phyloP scores from a whole-genome alignment of 164 flowering plant species.

The Magnolia officinalis region DNA sequence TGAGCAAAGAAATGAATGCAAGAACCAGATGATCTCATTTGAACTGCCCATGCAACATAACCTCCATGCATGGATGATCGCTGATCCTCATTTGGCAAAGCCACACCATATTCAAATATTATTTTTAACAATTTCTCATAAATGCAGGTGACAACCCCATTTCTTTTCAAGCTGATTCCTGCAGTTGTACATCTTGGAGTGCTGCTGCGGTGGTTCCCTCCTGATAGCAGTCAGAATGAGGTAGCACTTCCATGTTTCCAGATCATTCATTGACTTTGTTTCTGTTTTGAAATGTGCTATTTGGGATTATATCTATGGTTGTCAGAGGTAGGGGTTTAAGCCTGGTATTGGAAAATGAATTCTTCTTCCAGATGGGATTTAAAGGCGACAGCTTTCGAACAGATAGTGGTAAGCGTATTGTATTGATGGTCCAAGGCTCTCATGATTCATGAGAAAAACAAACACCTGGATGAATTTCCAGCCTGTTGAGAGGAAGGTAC shows the following conservation, averaged over 20 bases:
- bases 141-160: slow-evolving; percentile 83
- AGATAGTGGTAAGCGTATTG: slow-evolving; percentile 77
- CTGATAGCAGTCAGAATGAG: slow-evolving; percentile 55
- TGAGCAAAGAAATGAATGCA: too few relatives aligned
- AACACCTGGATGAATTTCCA: slow-evolving; percentile 33
- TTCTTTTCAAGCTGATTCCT: slow-evolving; percentile 90
- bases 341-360: slow-evolving; percentile 23
- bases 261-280: neutral
- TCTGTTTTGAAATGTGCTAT: neutral
- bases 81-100: neutral
- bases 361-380: slow-evolving; percentile 65
- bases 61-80: too few relatives aligned
- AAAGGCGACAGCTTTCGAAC: slow-evolving; percentile 71
- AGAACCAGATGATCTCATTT: too few relatives aligned
- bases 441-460: slow-evolving; percentile 61
- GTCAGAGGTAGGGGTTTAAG: slow-evolving; percentile 20
- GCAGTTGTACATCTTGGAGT: slow-evolving; percentile 92
- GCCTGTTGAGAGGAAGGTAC: slow-evolving; percentile 56
- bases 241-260: slow-evolving; percentile 29
- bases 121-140: too few relatives aligned
- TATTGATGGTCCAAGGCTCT: slow-evolving; percentile 78
- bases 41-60: too few relatives aligned
- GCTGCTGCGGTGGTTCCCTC: slow-evolving; percentile 74
- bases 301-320: slow-evolving; percentile 3
- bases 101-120: neutral